These are phyloP conservation scores for Penicillium sp. DNA, from an alignment of 2,329 filamentous ascomycete species.

Conservation along the genomic window DNA sequence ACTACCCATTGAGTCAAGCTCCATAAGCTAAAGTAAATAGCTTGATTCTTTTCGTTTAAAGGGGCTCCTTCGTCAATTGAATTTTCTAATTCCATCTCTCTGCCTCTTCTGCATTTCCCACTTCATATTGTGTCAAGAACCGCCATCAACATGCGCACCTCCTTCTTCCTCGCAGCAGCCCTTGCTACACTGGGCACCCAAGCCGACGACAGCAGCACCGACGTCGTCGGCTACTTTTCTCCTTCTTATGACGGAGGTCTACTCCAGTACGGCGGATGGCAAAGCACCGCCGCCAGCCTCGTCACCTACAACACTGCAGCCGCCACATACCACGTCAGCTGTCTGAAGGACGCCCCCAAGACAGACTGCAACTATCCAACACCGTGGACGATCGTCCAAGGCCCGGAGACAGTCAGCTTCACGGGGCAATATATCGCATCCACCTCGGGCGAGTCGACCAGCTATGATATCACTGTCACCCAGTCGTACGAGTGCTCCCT, in stretches of 20 bases:
- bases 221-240: slow-evolving; percentile 11
- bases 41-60: not conserved
- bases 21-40: too few species aligned
- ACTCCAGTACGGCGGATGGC: slow-evolving; percentile 5
- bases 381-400: slow-evolving; percentile 27
- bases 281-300: slow-evolving; percentile 25
- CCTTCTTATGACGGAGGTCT: slow-evolving; percentile 1
- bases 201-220: slow-evolving; percentile 7
- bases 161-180: slow-evolving; percentile 6
- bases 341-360: slow-evolving; percentile 22
- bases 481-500: slow-evolving; percentile 17
- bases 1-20: too few species aligned
- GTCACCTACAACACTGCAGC: slow-evolving; percentile 18
- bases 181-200: slow-evolving; percentile 1
- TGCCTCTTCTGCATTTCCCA: not conserved
- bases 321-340: slow-evolving; percentile 25
- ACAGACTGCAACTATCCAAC: slow-evolving; percentile 18
- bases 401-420: slow-evolving; percentile 19
- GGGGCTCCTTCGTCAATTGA: not conserved
- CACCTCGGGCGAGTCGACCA: not conserved
- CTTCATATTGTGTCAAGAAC: too few species aligned
- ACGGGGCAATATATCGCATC: slow-evolving; percentile 20
- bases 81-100: not conserved
- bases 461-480: slow-evolving; percentile 20
- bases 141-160: slow-evolving; percentile 4